Percentiles rank a stretch among this genome's conserved stretches.
These are phyloP conservation scores for Tetrapisispora taiwanensis DNA, from an alignment of 805 yeast species.

Conservation along the genomic window DNA sequence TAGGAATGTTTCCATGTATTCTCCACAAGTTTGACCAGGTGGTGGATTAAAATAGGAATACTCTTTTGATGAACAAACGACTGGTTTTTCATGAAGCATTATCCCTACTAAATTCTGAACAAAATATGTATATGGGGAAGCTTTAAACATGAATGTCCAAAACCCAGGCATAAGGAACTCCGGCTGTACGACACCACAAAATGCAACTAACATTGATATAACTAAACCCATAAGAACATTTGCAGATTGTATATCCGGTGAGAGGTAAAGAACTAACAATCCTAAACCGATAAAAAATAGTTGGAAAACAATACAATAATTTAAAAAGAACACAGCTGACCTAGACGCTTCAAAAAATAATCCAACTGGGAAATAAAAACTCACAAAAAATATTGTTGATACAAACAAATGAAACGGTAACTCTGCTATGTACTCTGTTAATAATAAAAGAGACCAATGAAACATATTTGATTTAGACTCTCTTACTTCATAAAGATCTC, in stretches of 20 bases:
- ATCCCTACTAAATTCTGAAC: constrained; percentile 38
- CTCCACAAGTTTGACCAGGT: constrained; percentile 16
- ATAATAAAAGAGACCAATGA: constrained; percentile 32
- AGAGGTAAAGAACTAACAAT: constrained; percentile 23
- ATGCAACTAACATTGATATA: constrained; percentile 27
- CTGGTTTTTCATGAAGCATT: constrained; percentile 38
- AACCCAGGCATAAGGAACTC: constrained; percentile 31
- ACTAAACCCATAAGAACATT: constrained; percentile 18
- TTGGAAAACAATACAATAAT: constrained; percentile 35
- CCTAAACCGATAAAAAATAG: constrained; percentile 35
- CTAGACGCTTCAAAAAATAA: constrained; percentile 25
- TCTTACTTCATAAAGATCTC: constrained; percentile 34
- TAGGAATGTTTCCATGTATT: constrained; percentile 15
- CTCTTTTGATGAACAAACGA: constrained; percentile 32
- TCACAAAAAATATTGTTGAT: constrained; percentile 28
- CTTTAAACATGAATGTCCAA: constrained; percentile 35
- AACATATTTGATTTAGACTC: constrained; percentile 34
- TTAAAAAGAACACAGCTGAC: constrained; percentile 37
- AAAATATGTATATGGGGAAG: constrained; percentile 36
- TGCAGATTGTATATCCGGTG: constrained; percentile 23
- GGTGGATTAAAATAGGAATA: constrained; percentile 16
- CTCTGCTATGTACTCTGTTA: constrained; percentile 30
- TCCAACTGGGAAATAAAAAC: constrained; percentile 34
- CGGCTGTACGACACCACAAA: constrained; percentile 34
- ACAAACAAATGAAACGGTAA: constrained; percentile 27